Base-by-base conservation (phyloP, 345 rosid species). In the Sonneratia caseolaris region DNA sequence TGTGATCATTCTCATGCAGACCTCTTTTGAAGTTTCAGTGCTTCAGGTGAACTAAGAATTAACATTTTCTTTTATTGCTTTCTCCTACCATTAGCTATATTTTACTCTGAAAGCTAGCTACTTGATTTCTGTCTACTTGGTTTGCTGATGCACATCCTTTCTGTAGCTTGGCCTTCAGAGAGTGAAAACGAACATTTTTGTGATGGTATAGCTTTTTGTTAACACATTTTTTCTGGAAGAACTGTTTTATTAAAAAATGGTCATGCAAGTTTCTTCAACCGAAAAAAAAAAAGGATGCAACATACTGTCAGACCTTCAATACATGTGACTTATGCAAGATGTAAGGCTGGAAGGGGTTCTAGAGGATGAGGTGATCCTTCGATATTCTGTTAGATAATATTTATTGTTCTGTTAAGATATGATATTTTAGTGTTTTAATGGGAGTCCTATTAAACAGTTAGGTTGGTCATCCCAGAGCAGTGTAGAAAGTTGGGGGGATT, bases 1-100 rank as follows among this genome's bases (percentile, higher is more conserved):
- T 80, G 88, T 89, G 73, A 80, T 84, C 78, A 77, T 84, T 84
- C 91, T 93, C 62, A 86, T 83, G 88, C 96, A 89, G 78, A 83
- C 74, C 68, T 83, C 79, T 81, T 64, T 89, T 70, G 98, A 89
- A 79, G 75, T 87, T 76, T 69, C 81, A 13, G 91, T 86, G 81
- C 90, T 83, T 77, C 93, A 91, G 98, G 98, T 93, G 80, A 79
- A 80, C 57, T 57, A 73, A 61, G 71, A 37, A 59, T 75, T 68
- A 56, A 7, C 38, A 7, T 62, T 35, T 62, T 27, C 66, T 62
- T 72, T 57, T 14, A 24, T 80, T 59, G 68, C 38, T 64, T 64
- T 57, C 42, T 70, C 22, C 36, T 78, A 59, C 53, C 37, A n/a
- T 11, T 62, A 27, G 66, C 38, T 67, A 11, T 66, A 37, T 21